Evolutionary conservation across 495 filamentous ascomycete species (phyloP), one percentile per base, ranked within the genome.

Genomic region (Pseudotulostoma volvatum): DNA sequence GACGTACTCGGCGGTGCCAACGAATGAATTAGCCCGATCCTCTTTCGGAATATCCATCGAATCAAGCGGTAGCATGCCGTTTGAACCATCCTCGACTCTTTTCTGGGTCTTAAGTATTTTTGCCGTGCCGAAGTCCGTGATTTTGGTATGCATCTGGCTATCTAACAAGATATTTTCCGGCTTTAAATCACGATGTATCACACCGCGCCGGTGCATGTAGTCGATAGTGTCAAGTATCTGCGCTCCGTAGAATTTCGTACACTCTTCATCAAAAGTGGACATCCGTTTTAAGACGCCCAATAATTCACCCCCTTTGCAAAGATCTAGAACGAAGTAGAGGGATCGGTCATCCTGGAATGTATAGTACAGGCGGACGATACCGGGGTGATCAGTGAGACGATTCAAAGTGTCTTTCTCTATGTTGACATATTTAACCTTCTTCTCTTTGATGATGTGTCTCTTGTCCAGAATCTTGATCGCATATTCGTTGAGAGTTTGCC

Each of bases 381-480:
- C 92, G 7, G 92, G 92, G 51, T 99, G 92, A 36, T 96, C 90
- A 11, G 85, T 94, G 37, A 99, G 63, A 42, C 87, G 77, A 52
- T 99, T 99, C 23, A 99, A 68, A 7, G 92, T 94, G 58, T 99
- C 86, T 63, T 93, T 95, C 61, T 99, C 92, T 46, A 99, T 96
- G 57, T 95, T 95, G 53, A 99, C 92, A 55, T 99, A 99, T 66
- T 99, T 99, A 46, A 99, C 92, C 67, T 99, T 99, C 58, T 88
- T 94, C 61, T 99, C 92, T 64, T 95, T 96, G 67, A 99, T 96
- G 49, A 99, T 99, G 59, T 99, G 92, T 45, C 85, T 77, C 63
- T 99, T 99, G 60, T 96, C 90, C 31, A 99, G 68, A 18, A 99
- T 88, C 54, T 99, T 99, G 60, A 99, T 88, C 18, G 92, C 92